Conservation (phyloP, 2,329 filamentous ascomycete species). For the Cladophialophora chaetospira region DNA sequence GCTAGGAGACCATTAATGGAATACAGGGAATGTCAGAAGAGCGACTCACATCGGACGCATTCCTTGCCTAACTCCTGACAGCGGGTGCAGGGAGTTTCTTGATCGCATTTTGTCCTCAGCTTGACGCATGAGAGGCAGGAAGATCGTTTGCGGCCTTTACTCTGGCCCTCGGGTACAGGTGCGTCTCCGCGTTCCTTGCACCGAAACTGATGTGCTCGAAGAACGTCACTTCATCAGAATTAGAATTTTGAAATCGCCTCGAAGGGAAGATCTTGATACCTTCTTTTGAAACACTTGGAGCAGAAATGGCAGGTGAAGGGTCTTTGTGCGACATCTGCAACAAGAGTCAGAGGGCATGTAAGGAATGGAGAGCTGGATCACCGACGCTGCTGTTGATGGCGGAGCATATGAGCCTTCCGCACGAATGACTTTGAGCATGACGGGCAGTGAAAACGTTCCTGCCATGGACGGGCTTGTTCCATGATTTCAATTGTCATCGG, state of each 20-base stretch:
- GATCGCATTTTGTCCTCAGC: constrained; percentile 28
- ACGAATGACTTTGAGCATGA: constrained; percentile 25
- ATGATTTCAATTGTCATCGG: constrained; percentile 12
- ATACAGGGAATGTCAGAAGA: constrained; percentile 9
- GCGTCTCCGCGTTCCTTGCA: constrained; percentile 30
- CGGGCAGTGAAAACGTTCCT: constrained; percentile 23
- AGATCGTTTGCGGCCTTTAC: constrained; percentile 29
- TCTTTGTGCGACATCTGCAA: constrained; percentile 26
- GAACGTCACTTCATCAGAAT: constrained; percentile 23
- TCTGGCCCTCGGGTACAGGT: constrained; percentile 29
- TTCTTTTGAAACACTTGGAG: constrained; percentile 31
- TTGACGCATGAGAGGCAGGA: constrained; percentile 31
- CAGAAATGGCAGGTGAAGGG: constrained; percentile 29
- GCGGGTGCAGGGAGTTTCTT: constrained; percentile 27
- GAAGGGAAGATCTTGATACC: constrained; percentile 6
- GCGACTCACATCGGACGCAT: constrained; percentile 27
- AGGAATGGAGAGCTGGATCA: neutral
- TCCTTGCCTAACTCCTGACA: constrained; percentile 31
- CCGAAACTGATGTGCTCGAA: constrained; percentile 30
- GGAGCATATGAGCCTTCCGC: constrained; percentile 31
- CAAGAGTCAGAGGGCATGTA: neutral
- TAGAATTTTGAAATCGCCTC: neutral
- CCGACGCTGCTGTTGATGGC: constrained; percentile 31
- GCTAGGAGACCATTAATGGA: neutral
- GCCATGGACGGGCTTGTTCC: constrained; percentile 19